These are phyloP conservation scores for Lizanozyma gosingica DNA, from an alignment of 1,139 yeast species.

Conservation along the genomic window DNA sequence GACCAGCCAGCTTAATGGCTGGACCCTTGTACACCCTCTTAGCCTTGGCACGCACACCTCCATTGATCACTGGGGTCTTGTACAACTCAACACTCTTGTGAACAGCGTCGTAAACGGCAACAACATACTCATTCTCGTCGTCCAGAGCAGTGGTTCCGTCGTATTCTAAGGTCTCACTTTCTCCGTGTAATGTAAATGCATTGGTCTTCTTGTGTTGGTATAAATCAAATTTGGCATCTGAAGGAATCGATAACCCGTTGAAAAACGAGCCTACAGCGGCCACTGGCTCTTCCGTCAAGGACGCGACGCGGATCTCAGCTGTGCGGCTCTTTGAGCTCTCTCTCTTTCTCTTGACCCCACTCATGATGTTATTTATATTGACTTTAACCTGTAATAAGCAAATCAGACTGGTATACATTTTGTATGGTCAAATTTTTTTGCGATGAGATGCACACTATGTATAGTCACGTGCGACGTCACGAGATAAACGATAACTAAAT, in stretches of 20 bases:
- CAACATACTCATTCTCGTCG: slow-evolving; percentile 40
- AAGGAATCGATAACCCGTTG: slow-evolving; percentile 64
- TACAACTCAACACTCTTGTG: slow-evolving; percentile 51
- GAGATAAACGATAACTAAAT: no score
- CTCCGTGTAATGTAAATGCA: slow-evolving; percentile 62
- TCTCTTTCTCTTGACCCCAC: slow-evolving; percentile 16
- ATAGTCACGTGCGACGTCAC: neutral
- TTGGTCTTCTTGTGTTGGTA: slow-evolving; percentile 43
- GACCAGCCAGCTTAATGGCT: slow-evolving; percentile 46
- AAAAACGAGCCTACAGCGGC: slow-evolving; percentile 52
- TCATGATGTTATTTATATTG: slow-evolving; percentile 7
- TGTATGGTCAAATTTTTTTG: neutral
- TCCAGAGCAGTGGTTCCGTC: slow-evolving; percentile 45
- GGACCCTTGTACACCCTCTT: slow-evolving; percentile 52
- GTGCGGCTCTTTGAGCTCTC: slow-evolving; percentile 11
- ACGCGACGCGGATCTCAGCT: slow-evolving; percentile 22
- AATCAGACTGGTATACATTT: no score
- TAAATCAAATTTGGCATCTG: slow-evolving; percentile 51
- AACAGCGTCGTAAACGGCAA: slow-evolving; percentile 64
- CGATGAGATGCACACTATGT: neutral
- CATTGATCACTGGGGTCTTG: slow-evolving; percentile 49
- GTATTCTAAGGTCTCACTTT: slow-evolving; percentile 62
- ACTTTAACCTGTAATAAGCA: no score
- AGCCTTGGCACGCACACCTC: slow-evolving; percentile 46
- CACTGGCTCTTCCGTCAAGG: slow-evolving; percentile 24